A percentile compares a stretch with the other conserved stretches of the same genome.
Conservation (phyloP, 140 eudicot genomes). For the Anethum foeniculum region DNA sequence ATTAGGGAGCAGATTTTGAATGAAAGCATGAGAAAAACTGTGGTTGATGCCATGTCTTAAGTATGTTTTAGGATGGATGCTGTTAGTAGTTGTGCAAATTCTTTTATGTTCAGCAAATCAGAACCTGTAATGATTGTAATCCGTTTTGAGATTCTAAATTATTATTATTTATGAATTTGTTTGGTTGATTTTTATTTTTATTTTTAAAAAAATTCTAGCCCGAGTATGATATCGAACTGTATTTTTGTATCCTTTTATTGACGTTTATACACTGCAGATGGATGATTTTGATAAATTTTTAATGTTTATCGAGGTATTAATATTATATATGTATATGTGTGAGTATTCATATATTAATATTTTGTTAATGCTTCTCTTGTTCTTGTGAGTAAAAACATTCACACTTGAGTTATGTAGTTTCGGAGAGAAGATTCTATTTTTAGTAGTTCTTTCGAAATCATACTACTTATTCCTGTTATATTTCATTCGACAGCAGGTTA, state of each 20-base stretch:
- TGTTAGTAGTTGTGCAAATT: neutral
- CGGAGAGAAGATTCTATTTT: too few species aligned
- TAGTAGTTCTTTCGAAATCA: too few species aligned
- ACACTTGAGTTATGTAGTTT: too few species aligned
- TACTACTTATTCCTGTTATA: too few species aligned
- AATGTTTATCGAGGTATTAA: too few species aligned
- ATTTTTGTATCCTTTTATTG: neutral
- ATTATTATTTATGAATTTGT: neutral
- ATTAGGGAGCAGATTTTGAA: neutral
- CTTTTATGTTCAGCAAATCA: neutral
- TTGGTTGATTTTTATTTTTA: neutral
- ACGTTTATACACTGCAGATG: neutral
- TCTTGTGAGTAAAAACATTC: too few species aligned
- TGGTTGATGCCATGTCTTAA: neutral
- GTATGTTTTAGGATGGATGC: neutral
- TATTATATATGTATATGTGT: too few species aligned
- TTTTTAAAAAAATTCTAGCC: neutral
- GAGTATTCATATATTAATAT: too few species aligned
- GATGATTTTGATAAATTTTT: neutral
- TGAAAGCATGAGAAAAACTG: neutral
- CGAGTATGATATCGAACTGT: neutral
- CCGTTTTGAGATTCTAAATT: neutral
- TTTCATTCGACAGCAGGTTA: too few species aligned
- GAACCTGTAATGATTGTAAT: neutral
- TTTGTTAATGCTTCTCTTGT: too few species aligned